Conservation (phyloP, 2,329 filamentous ascomycete species). For the Cladosporium sp. region DNA sequence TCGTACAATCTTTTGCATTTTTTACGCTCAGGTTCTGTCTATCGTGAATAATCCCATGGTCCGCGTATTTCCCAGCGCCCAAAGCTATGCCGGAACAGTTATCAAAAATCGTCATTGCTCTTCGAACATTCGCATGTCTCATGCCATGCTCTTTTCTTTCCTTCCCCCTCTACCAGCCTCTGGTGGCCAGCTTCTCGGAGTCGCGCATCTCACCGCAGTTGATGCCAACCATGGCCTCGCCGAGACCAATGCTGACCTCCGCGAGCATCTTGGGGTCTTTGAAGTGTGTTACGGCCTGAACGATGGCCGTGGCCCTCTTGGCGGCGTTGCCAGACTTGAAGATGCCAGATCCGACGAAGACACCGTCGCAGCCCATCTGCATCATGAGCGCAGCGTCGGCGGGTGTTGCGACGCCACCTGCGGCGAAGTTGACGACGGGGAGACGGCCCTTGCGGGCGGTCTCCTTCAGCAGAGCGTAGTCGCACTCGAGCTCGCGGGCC, state of each 20-base stretch:
- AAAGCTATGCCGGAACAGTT: slow-evolving; percentile 4
- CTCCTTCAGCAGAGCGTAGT: slow-evolving; percentile 75
- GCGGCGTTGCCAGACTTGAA: slow-evolving; percentile 94
- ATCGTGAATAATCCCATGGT: not conserved
- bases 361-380: slow-evolving; percentile 96
- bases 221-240: slow-evolving; percentile 98
- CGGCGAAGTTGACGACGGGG: slow-evolving; percentile 96
- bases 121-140: not conserved
- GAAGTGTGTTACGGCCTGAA: slow-evolving; percentile 89
- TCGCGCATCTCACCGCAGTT: slow-evolving; percentile 76
- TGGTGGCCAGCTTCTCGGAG: slow-evolving; percentile 74
- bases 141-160: not conserved
- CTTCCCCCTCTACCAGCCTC: slow-evolving; percentile 67
- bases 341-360: slow-evolving; percentile 94
- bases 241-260: slow-evolving; percentile 79
- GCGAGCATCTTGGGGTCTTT: slow-evolving; percentile 80
- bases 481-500: slow-evolving; percentile 75
- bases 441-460: slow-evolving; percentile 82
- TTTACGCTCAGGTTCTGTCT: not conserved
- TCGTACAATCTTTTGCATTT: not conserved
- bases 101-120: not conserved
- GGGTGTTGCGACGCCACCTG: slow-evolving; percentile 97
- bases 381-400: slow-evolving; percentile 98
- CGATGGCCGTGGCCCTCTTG: slow-evolving; percentile 89
- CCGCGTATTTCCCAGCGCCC: slow-evolving; percentile 5